Percentiles rank a stretch among this genome's conserved stretches.
Conservation (phyloP, 164 flowering plant species). For the Nymphaea colorata region DNA sequence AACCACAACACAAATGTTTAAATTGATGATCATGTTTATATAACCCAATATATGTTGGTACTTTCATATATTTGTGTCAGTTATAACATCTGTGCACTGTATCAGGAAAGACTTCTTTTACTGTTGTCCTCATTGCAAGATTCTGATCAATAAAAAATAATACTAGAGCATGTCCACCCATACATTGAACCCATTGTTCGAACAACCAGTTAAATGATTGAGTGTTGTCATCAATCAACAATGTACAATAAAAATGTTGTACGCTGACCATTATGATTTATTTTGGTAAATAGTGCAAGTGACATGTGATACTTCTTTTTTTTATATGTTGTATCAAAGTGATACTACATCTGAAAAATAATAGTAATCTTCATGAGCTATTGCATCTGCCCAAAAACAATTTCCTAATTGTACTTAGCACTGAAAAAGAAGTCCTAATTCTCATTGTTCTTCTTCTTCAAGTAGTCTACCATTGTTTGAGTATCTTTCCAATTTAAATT, state of each 20-base stretch:
- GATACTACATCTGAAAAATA: constrained; percentile 6
- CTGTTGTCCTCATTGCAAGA: constrained; percentile 1
- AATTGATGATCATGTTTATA: not conserved
- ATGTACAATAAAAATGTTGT: constrained; percentile 2
- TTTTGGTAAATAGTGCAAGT: constrained; percentile 4
- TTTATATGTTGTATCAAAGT: constrained; percentile 5
- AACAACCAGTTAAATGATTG: constrained; percentile 8
- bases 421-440: constrained; percentile 1
- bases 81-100: constrained; percentile 3
- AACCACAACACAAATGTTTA: not conserved
- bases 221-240: constrained; percentile 3
- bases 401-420: constrained; percentile 3
- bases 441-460: not conserved
- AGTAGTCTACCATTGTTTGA: constrained; percentile 1
- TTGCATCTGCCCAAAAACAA: constrained; percentile 7
- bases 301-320: constrained; percentile 4
- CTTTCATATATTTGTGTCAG: constrained; percentile 1
- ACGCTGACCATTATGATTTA: constrained; percentile 4
- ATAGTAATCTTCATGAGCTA: not conserved
- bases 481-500: not conserved
- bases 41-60: not conserved
- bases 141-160: constrained; percentile 8
- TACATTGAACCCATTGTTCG: constrained; percentile 4
- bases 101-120: constrained; percentile 7
- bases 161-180: constrained; percentile 6